phyloP scores from a whole-genome alignment of 1,284 basidiomycete genomes.

The Rhizopogon parksii region DNA sequence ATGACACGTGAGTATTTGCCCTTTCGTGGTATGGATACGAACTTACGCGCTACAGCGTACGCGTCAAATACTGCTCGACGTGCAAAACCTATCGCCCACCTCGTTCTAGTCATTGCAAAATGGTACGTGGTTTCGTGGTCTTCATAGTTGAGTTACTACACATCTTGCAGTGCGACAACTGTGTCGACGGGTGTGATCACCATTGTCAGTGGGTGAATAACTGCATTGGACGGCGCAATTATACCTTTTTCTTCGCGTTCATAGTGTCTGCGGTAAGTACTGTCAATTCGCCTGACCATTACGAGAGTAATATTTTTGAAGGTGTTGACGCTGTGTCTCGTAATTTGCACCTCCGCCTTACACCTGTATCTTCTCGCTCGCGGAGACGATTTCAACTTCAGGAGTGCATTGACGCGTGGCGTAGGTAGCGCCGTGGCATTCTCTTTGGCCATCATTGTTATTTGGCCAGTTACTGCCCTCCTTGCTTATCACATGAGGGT shows the following conservation, averaged over 20 bases:
- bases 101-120: constrained; percentile 86
- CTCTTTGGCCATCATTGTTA: constrained; percentile 55
- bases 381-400: constrained; percentile 47
- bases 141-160: constrained; percentile 4
- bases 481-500: constrained; percentile 81
- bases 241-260: constrained; percentile 82
- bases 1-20: constrained; percentile 58
- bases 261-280: constrained; percentile 63
- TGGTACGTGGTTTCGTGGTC: constrained; percentile 43
- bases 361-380: constrained; percentile 68
- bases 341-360: constrained; percentile 75
- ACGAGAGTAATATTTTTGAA: constrained; percentile 25
- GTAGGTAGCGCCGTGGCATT: constrained; percentile 78
- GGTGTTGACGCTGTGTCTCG: constrained; percentile 65
- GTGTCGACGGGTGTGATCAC: constrained; percentile 85
- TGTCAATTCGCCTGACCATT: constrained; percentile 2
- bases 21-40: constrained; percentile 3
- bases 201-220: constrained; percentile 96
- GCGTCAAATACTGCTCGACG: constrained; percentile 86
- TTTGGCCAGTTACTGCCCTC: constrained; percentile 79
- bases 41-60: constrained; percentile 46
- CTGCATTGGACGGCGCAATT: constrained; percentile 88
- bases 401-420: constrained; percentile 49
- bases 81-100: constrained; percentile 88
- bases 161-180: constrained; percentile 76